These are phyloP conservation scores for Monascus ruber DNA, from an alignment of 2,329 filamentous ascomycete species.

Conservation along the genomic window DNA sequence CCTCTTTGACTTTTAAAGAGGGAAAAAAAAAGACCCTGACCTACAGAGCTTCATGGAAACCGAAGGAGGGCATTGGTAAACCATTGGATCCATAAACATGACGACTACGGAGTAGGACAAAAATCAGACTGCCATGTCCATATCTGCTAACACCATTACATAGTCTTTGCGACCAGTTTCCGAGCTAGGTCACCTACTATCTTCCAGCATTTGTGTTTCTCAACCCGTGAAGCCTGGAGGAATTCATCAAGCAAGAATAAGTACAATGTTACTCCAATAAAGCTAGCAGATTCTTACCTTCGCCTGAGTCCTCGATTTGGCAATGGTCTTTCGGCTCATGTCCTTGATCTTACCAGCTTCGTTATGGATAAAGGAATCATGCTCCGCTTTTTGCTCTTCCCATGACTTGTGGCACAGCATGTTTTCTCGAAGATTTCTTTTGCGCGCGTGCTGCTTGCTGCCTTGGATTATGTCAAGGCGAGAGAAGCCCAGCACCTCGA, in stretches of 20 bases:
- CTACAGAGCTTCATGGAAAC: no score
- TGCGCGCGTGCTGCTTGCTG: not conserved
- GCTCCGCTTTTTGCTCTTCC: not conserved
- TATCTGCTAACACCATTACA: no score
- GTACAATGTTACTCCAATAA: not conserved
- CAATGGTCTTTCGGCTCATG: slow-evolving; percentile 3
- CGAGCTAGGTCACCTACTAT: slow-evolving; percentile 9
- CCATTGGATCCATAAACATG: no score
- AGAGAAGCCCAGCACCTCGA: slow-evolving; percentile 7
- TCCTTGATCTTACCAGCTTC: slow-evolving; percentile 2
- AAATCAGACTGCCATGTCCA: no score
- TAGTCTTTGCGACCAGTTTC: slow-evolving; percentile 4
- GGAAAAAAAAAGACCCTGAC: no score
- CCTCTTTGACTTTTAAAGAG: no score
- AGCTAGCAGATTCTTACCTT: slow-evolving; percentile 5
- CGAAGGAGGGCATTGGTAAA: no score
- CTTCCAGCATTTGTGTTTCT: slow-evolving; percentile 7
- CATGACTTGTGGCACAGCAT: not conserved
- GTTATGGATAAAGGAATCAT: not conserved
- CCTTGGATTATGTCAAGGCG: not conserved
- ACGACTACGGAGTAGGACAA: no score
- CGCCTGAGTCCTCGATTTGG: slow-evolving; percentile 4
- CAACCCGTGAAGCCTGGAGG: slow-evolving; percentile 6
- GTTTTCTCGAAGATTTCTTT: not conserved
- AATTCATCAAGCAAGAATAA: not conserved